Evolutionary conservation across 2,329 filamentous ascomycete genomes (phyloP).

Genomic region (Ilyonectria robusta): DNA sequence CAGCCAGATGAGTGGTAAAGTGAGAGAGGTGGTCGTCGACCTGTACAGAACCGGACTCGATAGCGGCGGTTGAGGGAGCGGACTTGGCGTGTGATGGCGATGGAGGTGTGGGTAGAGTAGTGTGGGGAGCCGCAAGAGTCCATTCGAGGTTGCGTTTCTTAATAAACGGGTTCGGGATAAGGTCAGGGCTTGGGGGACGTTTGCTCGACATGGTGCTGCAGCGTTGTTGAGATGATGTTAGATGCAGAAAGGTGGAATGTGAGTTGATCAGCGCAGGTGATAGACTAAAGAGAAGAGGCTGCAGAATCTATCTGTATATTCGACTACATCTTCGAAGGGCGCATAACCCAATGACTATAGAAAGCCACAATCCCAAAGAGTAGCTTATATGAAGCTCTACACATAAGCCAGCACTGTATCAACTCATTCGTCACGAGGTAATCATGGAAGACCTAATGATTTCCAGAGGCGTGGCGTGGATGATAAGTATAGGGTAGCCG

Average conservation of each 20-base stretch:
- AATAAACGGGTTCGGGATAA: slow-evolving; percentile 62
- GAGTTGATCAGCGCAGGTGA: too few species aligned
- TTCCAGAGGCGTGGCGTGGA: neutral
- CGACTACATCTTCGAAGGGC: too few species aligned
- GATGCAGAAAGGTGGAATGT: neutral
- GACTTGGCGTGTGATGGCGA: slow-evolving; percentile 28
- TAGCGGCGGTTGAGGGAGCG: slow-evolving; percentile 51
- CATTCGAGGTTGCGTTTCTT: slow-evolving; percentile 63
- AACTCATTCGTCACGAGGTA: neutral
- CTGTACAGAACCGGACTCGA: slow-evolving; percentile 57
- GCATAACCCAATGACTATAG: too few species aligned
- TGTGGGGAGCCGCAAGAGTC: slow-evolving; percentile 49
- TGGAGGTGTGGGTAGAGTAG: slow-evolving; percentile 19
- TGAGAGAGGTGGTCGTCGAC: slow-evolving; percentile 57
- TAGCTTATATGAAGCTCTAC: too few species aligned
- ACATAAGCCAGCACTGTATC: neutral
- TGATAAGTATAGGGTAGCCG: neutral
- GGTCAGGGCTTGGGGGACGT: slow-evolving; percentile 48
- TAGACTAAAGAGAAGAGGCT: too few species aligned
- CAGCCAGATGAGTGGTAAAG: slow-evolving; percentile 54
- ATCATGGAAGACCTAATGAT: neutral
- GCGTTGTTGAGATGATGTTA: slow-evolving; percentile 15
- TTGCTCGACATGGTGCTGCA: slow-evolving; percentile 43
- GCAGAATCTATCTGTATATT: too few species aligned
- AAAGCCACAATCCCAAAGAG: too few species aligned